A percentile compares a stretch with the other conserved stretches of the same genome.
Evolutionary conservation across 1,284 basidiomycete species (phyloP).

Genomic region (Ustilago trichophora): DNA sequence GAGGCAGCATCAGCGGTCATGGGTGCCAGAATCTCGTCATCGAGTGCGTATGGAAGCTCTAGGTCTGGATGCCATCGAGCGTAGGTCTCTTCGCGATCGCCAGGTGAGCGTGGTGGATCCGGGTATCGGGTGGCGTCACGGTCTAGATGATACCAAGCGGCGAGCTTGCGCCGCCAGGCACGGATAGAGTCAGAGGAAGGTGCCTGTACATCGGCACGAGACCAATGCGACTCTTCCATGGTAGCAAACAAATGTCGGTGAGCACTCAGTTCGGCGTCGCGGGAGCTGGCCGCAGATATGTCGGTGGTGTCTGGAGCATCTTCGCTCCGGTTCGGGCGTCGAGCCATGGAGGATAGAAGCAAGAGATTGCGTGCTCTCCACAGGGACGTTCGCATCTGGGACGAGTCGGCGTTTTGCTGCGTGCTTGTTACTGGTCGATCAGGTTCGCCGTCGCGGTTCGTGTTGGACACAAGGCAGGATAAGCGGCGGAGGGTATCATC

Average conservation of each 20-base stretch:
- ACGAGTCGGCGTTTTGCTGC: conserved; percentile 13
- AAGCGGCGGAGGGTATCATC: conserved; percentile 36
- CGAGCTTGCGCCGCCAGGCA: conserved; percentile 36
- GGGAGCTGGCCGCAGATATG: background rate
- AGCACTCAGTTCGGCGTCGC: conserved; percentile 14
- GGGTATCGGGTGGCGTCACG: conserved; percentile 19
- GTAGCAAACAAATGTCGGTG: conserved; percentile 27
- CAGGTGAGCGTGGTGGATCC: conserved; percentile 1
- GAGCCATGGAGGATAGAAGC: conserved; percentile 26
- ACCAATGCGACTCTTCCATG: conserved; percentile 36
- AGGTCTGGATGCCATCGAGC: conserved; percentile 31
- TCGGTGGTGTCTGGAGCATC: background rate
- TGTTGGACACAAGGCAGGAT: conserved; percentile 21
- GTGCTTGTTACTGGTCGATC: background rate
- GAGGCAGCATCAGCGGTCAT: background rate
- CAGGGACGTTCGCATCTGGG: conserved; percentile 25
- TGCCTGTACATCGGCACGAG: background rate
- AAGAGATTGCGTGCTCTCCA: conserved; percentile 36
- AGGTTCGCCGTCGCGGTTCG: background rate
- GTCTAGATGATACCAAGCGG: conserved; percentile 37
- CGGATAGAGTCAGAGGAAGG: conserved; percentile 19
- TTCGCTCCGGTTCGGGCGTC: conserved; percentile 3
- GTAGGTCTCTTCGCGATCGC: conserved; percentile 12
- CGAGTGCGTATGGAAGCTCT: conserved; percentile 29
- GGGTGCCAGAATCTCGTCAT: conserved; percentile 25